Evolutionary conservation across 306 rosid genomes (phyloP).

Genomic region (Quercus aquifolioides): DNA sequence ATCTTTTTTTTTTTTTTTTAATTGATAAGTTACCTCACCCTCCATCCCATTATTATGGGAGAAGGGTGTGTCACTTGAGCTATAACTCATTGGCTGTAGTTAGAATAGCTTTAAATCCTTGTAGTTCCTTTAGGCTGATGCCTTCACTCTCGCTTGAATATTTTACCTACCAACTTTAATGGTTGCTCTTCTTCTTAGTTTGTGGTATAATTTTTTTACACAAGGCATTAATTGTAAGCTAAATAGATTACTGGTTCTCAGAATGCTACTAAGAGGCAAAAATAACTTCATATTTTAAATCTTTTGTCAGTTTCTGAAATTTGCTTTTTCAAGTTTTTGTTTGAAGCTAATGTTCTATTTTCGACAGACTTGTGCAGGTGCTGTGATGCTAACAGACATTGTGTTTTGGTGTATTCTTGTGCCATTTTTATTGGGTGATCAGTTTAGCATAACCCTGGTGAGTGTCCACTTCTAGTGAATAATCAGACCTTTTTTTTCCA

Average conservation of each 20-base stretch:
- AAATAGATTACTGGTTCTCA: neutral
- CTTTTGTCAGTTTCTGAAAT: neutral
- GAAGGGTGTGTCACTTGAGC: neutral
- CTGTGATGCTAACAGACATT: slow-evolving; percentile 68
- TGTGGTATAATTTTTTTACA: neutral
- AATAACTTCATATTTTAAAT: neutral
- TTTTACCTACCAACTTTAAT: neutral
- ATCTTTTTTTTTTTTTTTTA: too few species aligned
- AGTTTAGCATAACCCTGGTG: slow-evolving; percentile 57
- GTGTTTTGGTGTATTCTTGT: slow-evolving; percentile 83
- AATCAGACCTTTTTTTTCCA: neutral
- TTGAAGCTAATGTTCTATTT: slow-evolving; percentile 23
- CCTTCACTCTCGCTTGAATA: neutral
- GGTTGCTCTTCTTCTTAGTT: neutral
- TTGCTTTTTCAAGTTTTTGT: neutral
- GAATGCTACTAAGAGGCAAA: neutral
- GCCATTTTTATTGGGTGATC: slow-evolving; percentile 60
- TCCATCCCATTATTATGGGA: too few species aligned
- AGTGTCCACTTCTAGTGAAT: slow-evolving; percentile 7
- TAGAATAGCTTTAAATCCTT: neutral
- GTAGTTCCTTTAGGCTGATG: neutral
- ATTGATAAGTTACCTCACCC: too few species aligned
- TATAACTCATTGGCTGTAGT: neutral
- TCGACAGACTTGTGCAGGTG: slow-evolving; percentile 78
- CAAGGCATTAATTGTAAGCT: neutral